These are phyloP conservation scores for Arabidopsis hybrid DNA, from an alignment of 441 rosid species.

Conservation along the genomic window DNA sequence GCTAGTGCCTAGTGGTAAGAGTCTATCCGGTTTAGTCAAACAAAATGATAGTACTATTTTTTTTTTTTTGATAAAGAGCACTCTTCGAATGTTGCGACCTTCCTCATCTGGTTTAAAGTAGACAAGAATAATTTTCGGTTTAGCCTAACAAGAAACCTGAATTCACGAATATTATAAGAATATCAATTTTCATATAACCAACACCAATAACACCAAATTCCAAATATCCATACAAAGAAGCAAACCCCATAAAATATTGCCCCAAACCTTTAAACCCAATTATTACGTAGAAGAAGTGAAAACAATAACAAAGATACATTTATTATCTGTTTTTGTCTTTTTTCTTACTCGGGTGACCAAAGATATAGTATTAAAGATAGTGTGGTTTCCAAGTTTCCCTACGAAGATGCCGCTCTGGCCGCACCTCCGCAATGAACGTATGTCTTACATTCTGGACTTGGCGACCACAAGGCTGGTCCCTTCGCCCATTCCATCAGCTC, in stretches of 20 bases:
- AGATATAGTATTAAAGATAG: constrained; percentile 37
- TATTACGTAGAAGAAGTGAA: constrained; percentile 27
- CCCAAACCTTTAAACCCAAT: constrained; percentile 34
- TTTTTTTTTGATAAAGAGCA: too few species aligned
- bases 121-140: neutral
- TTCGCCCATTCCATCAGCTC: constrained; percentile 55
- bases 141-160: neutral
- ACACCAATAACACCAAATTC: constrained; percentile 19
- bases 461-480: constrained; percentile 70
- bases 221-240: constrained; percentile 35
- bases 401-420: constrained; percentile 24
- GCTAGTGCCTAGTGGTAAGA: too few species aligned
- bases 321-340: constrained; percentile 26
- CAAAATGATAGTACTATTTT: neutral
- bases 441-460: constrained; percentile 74
- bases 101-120: neutral
- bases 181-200: constrained; percentile 16
- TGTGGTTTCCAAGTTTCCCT: constrained; percentile 27
- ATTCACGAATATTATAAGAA: constrained; percentile 12
- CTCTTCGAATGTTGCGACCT: neutral
- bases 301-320: constrained; percentile 28
- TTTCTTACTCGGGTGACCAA: constrained; percentile 17
- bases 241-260: constrained; percentile 34
- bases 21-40: neutral
- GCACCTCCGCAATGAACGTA: neutral